Percentiles rank a stretch among this genome's conserved stretches.
Conservation (phyloP, 2,329 filamentous ascomycete genomes). For the Pseudogymnoascus sp. region DNA sequence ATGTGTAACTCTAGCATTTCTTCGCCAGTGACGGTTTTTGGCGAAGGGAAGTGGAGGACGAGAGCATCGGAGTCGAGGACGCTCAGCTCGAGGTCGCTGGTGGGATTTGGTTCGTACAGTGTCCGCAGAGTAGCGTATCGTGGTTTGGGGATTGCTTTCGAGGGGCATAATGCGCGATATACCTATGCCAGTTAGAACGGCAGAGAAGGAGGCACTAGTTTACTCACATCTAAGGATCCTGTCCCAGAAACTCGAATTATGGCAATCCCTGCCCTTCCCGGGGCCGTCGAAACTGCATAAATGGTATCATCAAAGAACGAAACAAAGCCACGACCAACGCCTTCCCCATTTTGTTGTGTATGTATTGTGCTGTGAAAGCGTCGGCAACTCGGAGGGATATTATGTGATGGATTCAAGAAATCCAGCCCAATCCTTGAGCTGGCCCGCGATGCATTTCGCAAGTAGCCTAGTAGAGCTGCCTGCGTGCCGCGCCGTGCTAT, state of each 20-base stretch:
- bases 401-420: background rate
- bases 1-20: constrained; percentile 88
- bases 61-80: constrained; percentile 70
- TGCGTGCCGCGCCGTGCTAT: background rate
- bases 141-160: constrained; percentile 43
- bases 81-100: constrained; percentile 29
- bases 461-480: background rate
- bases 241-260: constrained; percentile 81
- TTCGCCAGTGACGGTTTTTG: constrained; percentile 82
- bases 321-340: background rate
- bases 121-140: constrained; percentile 65
- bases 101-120: constrained; percentile 52
- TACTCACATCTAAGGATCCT: constrained; percentile 55
- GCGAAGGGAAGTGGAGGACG: constrained; percentile 72
- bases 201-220: background rate
- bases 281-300: constrained; percentile 82
- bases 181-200: constrained; percentile 38
- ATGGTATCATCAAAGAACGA: constrained; percentile 51
- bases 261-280: constrained; percentile 81
- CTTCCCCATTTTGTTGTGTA: background rate
- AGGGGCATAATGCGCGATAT: constrained; percentile 54
- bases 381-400: background rate
- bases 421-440: background rate
- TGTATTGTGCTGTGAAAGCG: background rate
- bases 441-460: background rate